Percentiles rank a stretch among this genome's conserved stretches.
These are phyloP conservation scores for Pugionium cornutum DNA, from an alignment of 345 rosid genomes.

Conservation along the genomic window DNA sequence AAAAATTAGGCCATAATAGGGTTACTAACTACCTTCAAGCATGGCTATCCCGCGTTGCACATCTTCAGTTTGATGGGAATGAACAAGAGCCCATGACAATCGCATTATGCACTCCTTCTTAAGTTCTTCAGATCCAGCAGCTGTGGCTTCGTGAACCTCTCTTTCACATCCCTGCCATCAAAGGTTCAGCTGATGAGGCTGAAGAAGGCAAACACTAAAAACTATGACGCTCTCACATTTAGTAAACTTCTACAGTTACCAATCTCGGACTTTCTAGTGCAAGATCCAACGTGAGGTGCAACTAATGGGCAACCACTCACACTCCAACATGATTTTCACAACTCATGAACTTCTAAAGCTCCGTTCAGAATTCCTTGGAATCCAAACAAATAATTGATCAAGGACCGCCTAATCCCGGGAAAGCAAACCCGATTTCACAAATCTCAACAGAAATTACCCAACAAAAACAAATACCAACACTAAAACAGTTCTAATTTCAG, in stretches of 20 bases:
- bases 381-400: background rate
- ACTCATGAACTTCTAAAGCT: constrained; percentile 1
- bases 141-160: constrained; percentile 63
- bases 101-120: constrained; percentile 71
- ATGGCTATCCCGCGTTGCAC: constrained; percentile 82
- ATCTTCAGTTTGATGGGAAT: constrained; percentile 68
- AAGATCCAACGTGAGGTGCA: background rate
- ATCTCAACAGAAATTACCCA: background rate
- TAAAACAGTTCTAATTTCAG: background rate
- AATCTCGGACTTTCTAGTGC: background rate
- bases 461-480: background rate
- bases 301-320: constrained; percentile 7
- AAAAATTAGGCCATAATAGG: background rate
- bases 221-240: background rate
- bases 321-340: background rate
- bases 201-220: background rate
- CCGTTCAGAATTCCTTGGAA: background rate
- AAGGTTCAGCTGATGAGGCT: constrained; percentile 1
- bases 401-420: background rate
- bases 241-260: background rate
- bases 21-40: constrained; percentile 59
- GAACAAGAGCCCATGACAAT: constrained; percentile 90
- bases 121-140: constrained; percentile 50
- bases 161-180: constrained; percentile 75
- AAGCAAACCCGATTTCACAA: constrained; percentile 13